These are phyloP conservation scores for Didymella glomerata DNA, from an alignment of 2,329 filamentous ascomycete species.

Conservation along the genomic window DNA sequence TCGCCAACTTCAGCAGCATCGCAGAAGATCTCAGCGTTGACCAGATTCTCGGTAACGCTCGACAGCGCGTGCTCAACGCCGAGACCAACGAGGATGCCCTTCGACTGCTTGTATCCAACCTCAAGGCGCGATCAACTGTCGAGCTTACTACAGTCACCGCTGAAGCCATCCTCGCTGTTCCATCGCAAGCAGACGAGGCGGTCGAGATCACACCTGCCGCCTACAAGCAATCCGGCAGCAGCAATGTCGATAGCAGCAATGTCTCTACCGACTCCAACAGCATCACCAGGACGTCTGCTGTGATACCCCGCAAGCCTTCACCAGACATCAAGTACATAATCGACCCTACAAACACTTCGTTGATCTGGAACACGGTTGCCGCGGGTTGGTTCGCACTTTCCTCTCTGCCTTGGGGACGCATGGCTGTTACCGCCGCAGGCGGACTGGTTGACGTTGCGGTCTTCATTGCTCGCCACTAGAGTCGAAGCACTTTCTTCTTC, in stretches of 20 bases:
- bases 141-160: background rate
- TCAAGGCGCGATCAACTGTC: background rate
- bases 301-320: background rate
- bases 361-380: background rate
- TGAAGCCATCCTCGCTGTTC: background rate
- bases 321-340: background rate
- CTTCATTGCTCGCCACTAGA: background rate
- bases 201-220: background rate
- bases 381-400: slow-evolving; percentile 2
- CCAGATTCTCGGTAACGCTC: background rate
- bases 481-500: background rate
- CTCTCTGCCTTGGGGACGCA: slow-evolving; percentile 3
- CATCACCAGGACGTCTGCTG: background rate
- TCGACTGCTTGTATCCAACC: background rate
- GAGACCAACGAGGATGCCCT: background rate
- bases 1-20: background rate
- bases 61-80: background rate
- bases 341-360: background rate
- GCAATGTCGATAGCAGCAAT: background rate
- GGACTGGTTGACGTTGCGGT: background rate
- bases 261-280: background rate
- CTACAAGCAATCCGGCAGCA: background rate
- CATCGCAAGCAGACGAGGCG: background rate
- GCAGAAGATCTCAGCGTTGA: background rate
- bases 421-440: slow-evolving; percentile 1